Evolutionary conservation across 2,329 filamentous ascomycete species (phyloP), one percentile per base, ranked within the genome.

Genomic region (Ambrosiella cleistominuta): DNA sequence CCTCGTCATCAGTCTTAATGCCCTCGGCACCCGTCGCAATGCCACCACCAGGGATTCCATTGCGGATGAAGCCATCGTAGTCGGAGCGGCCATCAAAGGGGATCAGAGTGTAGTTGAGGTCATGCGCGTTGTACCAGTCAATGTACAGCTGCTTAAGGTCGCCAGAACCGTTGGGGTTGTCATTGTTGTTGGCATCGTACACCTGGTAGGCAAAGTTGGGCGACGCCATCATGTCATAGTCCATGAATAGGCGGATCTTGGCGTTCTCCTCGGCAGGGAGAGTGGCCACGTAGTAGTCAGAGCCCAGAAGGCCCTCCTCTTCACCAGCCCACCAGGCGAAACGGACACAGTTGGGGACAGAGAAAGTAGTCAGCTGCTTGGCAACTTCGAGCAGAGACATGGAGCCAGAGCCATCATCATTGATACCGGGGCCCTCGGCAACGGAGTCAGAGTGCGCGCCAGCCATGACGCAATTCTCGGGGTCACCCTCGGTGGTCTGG

Each of bases 21-120:
- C 78, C 83, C 68, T 90, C 86, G 1, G 86, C 86, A 44, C 86
- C 86, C 1, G 86, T 88, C 57, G 85, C 85, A 61, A 90, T 80
- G 37, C 86, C 86, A 27, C 86, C 85, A 0, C 80, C 80, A 0
- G 86, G 83, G 47, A 90, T 88, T 2, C 83, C 83, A 58, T 79
- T 75, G 40, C 79, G 75, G 64, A 89, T 83, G 71, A 91, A 90
- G 1, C 80, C 83, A 55, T 82, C 84, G 64, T 91, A 91, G 69
- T 93, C 87, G 62, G 82, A 87, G 60, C 86, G 81, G 6, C 86
- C 86, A 64, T 88, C 83, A 63, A 93, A 91, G 1, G 80, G 78
- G 36, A 86, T 86, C 60, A 85, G 80, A 0, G 80, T 85, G 66
- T 82, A 83, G 68, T 82, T 81, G 59, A 82, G 73, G 1, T 75